Evolutionary conservation across 73 alveolate species (phyloP).

Genomic region (Paramecium tetraurelia): DNA sequence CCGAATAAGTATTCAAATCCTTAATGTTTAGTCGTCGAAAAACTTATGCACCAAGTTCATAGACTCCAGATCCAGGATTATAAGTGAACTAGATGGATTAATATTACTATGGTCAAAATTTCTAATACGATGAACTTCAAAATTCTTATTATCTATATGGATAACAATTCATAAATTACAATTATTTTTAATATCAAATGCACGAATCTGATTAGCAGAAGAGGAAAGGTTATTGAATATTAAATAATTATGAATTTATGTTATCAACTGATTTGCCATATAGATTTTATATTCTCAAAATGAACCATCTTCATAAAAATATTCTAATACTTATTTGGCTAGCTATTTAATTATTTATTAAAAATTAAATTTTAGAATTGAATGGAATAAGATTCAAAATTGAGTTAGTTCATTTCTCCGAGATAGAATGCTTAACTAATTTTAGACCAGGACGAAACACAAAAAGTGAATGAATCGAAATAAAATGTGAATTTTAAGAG

Average conservation of each 20-base stretch:
- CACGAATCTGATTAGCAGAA: not conserved
- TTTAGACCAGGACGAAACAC: not conserved
- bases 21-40: not conserved
- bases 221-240: not conserved
- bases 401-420: not conserved
- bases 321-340: not conserved
- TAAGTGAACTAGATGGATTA: not conserved
- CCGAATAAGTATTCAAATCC: not conserved
- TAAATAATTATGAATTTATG: not conserved
- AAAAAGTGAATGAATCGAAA: not conserved
- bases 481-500: not conserved
- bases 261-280: not conserved
- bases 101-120: not conserved
- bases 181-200: not conserved
- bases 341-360: not conserved
- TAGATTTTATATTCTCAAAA: not conserved
- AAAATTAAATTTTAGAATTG: not conserved
- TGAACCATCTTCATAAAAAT: not conserved
- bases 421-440: not conserved
- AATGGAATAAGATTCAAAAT: constrained; percentile 8
- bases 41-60: not conserved
- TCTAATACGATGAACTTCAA: not conserved
- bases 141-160: not conserved
- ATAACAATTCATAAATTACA: not conserved
- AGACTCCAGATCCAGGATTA: not conserved